phyloP scores from a whole-genome alignment of 805 yeast species.

The Grigorovia yakushimaensis region DNA sequence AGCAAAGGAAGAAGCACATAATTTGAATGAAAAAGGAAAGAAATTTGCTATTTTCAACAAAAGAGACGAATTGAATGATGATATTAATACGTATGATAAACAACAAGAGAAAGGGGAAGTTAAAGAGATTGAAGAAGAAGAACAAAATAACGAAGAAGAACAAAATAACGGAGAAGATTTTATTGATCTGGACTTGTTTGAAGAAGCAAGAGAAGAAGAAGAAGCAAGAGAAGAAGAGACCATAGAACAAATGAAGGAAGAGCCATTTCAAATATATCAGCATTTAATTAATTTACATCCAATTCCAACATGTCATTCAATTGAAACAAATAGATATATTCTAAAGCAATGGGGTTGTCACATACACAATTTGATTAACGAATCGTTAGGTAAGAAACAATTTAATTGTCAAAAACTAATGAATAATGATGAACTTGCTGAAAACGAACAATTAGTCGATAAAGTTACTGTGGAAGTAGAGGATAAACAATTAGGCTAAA shows the following conservation, averaged over 20 bases:
- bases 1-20: neutral
- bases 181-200: too few species aligned
- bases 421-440: constrained; percentile 38
- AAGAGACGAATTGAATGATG: neutral
- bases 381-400: constrained; percentile 68
- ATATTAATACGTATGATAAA: too few species aligned
- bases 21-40: neutral
- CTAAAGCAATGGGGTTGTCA: constrained; percentile 92
- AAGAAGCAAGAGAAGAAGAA: neutral
- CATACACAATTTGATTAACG: constrained; percentile 91
- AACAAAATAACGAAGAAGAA: too few species aligned
- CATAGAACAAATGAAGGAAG: constrained; percentile 37
- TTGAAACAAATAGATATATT: constrained; percentile 45
- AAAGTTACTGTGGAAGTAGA: constrained; percentile 12
- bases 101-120: too few species aligned
- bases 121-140: too few species aligned
- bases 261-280: constrained; percentile 39
- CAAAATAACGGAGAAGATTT: neutral
- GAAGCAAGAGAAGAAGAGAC: constrained; percentile 30
- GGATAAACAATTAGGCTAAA: constrained; percentile 13
- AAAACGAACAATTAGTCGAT: constrained; percentile 46
- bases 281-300: constrained; percentile 31
- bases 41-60: too few species aligned
- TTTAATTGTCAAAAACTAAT: constrained; percentile 77
- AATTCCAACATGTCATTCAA: constrained; percentile 74